Evolutionary conservation across 2,329 filamentous ascomycete species (phyloP), one percentile per base, ranked within the genome.

Genomic region (Penicillium sp.): DNA sequence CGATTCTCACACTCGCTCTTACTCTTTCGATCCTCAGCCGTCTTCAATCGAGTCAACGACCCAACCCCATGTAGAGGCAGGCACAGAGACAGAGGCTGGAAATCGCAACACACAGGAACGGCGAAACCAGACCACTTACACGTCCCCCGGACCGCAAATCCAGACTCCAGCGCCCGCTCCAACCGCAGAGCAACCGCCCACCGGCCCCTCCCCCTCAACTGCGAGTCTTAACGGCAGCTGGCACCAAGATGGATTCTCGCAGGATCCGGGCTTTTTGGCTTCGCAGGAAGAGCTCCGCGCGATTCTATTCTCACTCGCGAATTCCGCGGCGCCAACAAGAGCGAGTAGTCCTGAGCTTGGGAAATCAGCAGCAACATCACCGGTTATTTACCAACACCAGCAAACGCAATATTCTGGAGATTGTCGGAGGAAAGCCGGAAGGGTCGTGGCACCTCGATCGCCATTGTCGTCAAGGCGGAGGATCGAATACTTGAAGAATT

Each of bases 401-500:
- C 54, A 41, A 41, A 13, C 13, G 3, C 35, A 41, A 13, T 41
- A 41, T 41, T 41, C 35, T 15, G 15, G 11, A 17, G 11, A 41
- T 41, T 11, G n/a, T 19, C 29, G 9, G 54, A 55, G 46, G 55
- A 56, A 31, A 70, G 13, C 35, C 4, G 35, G 35, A 5, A 41
- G 35, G 35, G 35, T 13, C 11, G 35, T 15, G 11, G 35, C 15
- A 5, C 11, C 35, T 41, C 35, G 47, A 47, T 68, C 64, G 53
- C 67, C 69, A 7, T 63, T 81, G 17, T 74, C 76, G 0, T 73
- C 69, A n/a, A 66, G 68, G 1, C 70, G 74, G 8, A 68, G 77
- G 19, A 66, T 81, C 5, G 70, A 76, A 49, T 82, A 81, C 54
- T 67, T 83, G 41, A 79, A 82, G 47, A 81, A 84, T 49, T 86